These are phyloP conservation scores for Pythium insidiosum DNA, from an alignment of 352 stramenopile species.

Conservation along the genomic window DNA sequence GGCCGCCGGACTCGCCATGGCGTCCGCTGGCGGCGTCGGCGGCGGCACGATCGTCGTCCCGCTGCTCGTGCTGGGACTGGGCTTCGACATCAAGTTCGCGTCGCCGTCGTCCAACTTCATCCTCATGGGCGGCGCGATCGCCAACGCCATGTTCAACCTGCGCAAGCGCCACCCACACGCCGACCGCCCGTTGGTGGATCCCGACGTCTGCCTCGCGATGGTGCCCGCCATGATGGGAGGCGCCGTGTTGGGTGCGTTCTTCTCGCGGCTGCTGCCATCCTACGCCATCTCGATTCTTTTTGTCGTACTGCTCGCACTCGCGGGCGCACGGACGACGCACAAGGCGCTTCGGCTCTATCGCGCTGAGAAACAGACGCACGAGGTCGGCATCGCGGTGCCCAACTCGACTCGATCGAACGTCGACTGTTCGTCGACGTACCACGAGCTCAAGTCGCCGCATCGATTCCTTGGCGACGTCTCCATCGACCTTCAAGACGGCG, in stretches of 20 bases:
- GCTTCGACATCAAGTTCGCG: slow-evolving; percentile 6
- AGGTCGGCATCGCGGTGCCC: not conserved
- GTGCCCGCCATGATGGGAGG: slow-evolving; percentile 5
- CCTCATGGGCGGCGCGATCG: slow-evolving; percentile 5
- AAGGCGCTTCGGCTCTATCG: not conserved
- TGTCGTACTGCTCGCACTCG: not conserved
- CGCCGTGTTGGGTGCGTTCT: slow-evolving; percentile 2
- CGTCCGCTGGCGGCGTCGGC: slow-evolving; percentile 1
- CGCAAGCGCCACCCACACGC: slow-evolving; percentile 1
- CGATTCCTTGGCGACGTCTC: too few species aligned
- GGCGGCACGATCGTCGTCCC: slow-evolving; percentile 2
- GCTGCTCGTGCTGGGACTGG: slow-evolving; percentile 3
- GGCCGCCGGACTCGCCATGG: not conserved
- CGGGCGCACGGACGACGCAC: not conserved
- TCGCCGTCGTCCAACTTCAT: slow-evolving; percentile 4
- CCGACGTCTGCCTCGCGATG: slow-evolving; percentile 4
- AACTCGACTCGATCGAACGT: too few species aligned
- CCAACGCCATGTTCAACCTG: slow-evolving; percentile 6
- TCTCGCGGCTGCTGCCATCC: slow-evolving; percentile 2
- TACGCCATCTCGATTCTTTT: slow-evolving; percentile 6
- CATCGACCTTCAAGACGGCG: too few species aligned
- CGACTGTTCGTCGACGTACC: not conserved
- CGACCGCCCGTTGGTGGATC: slow-evolving; percentile 3
- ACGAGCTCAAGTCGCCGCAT: not conserved
- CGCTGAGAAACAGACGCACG: not conserved